These are phyloP conservation scores for Stachybotrys echinatus DNA, from an alignment of 2,329 filamentous ascomycete genomes.

Conservation along the genomic window DNA sequence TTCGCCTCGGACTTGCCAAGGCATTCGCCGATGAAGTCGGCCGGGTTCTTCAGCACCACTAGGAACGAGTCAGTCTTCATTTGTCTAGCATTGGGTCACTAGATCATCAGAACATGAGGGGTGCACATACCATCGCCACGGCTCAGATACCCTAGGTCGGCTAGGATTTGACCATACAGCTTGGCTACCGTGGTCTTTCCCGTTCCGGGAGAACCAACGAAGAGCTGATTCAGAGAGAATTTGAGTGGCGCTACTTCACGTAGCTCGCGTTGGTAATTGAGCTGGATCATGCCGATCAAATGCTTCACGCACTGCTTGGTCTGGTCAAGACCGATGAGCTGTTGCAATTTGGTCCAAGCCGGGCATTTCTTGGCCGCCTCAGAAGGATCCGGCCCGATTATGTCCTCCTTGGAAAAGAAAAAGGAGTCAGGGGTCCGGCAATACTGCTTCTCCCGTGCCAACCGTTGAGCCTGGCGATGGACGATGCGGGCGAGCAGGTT, in stretches of 20 bases:
- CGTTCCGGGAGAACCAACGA: slow-evolving; percentile 63
- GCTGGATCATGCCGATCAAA: slow-evolving; percentile 49
- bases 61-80: slow-evolving; percentile 50
- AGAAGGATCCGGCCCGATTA: slow-evolving; percentile 60
- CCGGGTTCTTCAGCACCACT: slow-evolving; percentile 60
- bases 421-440: not conserved
- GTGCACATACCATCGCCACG: slow-evolving; percentile 58
- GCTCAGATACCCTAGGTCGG: slow-evolving; percentile 56
- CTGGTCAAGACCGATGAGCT: slow-evolving; percentile 46
- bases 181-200: slow-evolving; percentile 68
- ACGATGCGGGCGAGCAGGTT: slow-evolving; percentile 48
- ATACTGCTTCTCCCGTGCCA: slow-evolving; percentile 35
- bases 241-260: slow-evolving; percentile 48
- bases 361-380: slow-evolving; percentile 40
- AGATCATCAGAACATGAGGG: slow-evolving; percentile 4
- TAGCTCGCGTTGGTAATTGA: slow-evolving; percentile 59
- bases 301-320: slow-evolving; percentile 54
- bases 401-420: slow-evolving; percentile 49
- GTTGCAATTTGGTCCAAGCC: slow-evolving; percentile 51
- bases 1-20: slow-evolving; percentile 61
- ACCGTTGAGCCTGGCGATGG: slow-evolving; percentile 49
- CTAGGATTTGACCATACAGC: slow-evolving; percentile 60
- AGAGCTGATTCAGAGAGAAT: slow-evolving; percentile 58
- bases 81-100: not conserved
- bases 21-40: slow-evolving; percentile 59